These are phyloP conservation scores for Apophysomyces variabilis DNA, from an alignment of 371 early-diverging fungal genomes.

Conservation along the genomic window DNA sequence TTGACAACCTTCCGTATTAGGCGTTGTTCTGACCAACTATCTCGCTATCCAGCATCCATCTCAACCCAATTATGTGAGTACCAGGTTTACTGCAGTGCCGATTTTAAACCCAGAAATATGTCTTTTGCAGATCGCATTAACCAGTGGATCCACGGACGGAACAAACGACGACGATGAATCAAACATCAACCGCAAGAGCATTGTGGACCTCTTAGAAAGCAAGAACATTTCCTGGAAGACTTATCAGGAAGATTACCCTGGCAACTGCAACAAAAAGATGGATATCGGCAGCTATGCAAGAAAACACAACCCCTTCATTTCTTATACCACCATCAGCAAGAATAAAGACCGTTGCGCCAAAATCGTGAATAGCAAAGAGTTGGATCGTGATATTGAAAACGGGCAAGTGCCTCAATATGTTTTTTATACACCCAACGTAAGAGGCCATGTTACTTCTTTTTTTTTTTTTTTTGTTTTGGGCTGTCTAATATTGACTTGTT, in stretches of 20 bases:
- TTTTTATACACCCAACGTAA: constrained; percentile 59
- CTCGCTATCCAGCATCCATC: constrained; percentile 45
- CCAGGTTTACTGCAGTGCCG: constrained; percentile 46
- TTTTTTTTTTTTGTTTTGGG: not conserved
- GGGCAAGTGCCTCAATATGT: constrained; percentile 59
- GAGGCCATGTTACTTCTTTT: not conserved
- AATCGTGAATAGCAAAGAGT: constrained; percentile 54
- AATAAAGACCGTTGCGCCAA: constrained; percentile 53
- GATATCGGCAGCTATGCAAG: constrained; percentile 43
- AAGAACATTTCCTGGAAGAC: constrained; percentile 67
- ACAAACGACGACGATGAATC: constrained; percentile 46
- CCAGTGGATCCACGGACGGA: constrained; percentile 52
- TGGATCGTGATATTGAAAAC: constrained; percentile 52
- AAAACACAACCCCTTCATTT: constrained; percentile 69
- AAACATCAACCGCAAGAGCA: constrained; percentile 39
- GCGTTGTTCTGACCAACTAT: constrained; percentile 39
- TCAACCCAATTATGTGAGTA: constrained; percentile 50
- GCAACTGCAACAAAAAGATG: constrained; percentile 39
- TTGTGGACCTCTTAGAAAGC: constrained; percentile 69
- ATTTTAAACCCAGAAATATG: constrained; percentile 22
- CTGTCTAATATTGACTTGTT: not conserved
- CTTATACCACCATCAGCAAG: constrained; percentile 52
- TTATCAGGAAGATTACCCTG: constrained; percentile 68
- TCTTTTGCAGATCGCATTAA: constrained; percentile 35
- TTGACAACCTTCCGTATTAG: constrained; percentile 21